These are phyloP conservation scores for Colletotrichum horii DNA, from an alignment of 2,329 filamentous ascomycete genomes.

Conservation along the genomic window DNA sequence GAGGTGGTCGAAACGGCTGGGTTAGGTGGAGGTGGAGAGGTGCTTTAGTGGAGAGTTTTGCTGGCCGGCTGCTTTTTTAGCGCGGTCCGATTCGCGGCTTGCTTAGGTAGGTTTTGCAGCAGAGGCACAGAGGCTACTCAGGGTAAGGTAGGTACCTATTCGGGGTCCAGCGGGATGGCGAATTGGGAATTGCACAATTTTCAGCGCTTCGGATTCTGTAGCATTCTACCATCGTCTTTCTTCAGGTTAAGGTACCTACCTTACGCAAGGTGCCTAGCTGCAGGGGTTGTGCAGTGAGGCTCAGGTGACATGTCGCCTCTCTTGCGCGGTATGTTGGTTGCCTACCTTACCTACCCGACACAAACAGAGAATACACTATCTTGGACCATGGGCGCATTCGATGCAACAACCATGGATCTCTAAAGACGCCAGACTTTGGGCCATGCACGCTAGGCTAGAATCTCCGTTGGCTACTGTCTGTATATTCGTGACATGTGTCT, in stretches of 20 bases:
- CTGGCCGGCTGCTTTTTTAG: not conserved
- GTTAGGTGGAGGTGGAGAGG: slow-evolving; percentile 12
- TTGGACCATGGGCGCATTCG: not conserved
- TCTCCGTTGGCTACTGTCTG: not conserved
- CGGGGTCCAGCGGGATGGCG: slow-evolving; percentile 17
- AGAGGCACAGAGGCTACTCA: not conserved
- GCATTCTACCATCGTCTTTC: not conserved
- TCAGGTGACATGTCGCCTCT: not conserved
- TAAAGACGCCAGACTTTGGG: not conserved
- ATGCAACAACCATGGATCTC: not conserved
- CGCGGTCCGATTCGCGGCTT: not conserved
- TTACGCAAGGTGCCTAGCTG: not conserved
- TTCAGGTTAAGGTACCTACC: not conserved
- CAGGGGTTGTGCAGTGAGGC: not conserved
- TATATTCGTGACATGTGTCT: not conserved
- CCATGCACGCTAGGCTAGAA: not conserved
- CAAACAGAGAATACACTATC: not conserved
- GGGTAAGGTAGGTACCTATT: not conserved
- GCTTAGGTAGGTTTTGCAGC: no score
- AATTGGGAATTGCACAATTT: slow-evolving; percentile 11
- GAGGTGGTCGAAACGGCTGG: slow-evolving; percentile 20
- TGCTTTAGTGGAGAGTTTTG: not conserved
- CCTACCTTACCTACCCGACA: not conserved
- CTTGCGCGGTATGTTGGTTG: not conserved
- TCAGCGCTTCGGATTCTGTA: not conserved